These are phyloP conservation scores for Graphilbum sp. DNA, from an alignment of 2,329 filamentous ascomycete genomes.

Conservation along the genomic window DNA sequence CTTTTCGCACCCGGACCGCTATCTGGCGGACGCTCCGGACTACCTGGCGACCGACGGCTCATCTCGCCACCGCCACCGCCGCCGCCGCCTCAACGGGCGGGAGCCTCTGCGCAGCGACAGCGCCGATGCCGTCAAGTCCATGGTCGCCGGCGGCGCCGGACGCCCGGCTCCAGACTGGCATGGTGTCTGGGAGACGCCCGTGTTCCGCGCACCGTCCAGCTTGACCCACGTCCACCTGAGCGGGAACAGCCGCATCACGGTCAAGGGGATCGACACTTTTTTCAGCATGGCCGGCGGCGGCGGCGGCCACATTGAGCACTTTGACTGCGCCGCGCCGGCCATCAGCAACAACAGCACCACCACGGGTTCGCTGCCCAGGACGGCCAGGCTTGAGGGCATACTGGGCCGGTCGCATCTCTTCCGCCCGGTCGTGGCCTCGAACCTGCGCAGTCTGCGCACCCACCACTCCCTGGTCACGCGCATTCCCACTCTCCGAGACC, in stretches of 20 bases:
- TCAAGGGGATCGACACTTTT: slow-evolving; percentile 24
- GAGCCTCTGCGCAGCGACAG: slow-evolving; percentile 17
- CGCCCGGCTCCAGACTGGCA: slow-evolving; percentile 6
- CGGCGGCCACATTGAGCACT: slow-evolving; percentile 30
- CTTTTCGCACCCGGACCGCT: slow-evolving; percentile 29
- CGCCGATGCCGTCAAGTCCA: slow-evolving; percentile 15
- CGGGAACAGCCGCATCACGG: slow-evolving; percentile 27
- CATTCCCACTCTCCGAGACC: slow-evolving; percentile 26
- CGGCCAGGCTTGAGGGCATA: slow-evolving; percentile 23
- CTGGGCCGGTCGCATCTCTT: slow-evolving; percentile 29
- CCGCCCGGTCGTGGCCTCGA: slow-evolving; percentile 34
- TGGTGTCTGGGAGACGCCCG: slow-evolving; percentile 6
- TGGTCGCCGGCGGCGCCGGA: slow-evolving; percentile 13
- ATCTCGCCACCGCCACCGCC: too few species aligned
- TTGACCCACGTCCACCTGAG: slow-evolving; percentile 40
- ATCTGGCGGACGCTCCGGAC: slow-evolving; percentile 30
- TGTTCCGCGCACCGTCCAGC: slow-evolving; percentile 15
- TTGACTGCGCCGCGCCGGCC: slow-evolving; percentile 31
- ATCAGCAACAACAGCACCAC: slow-evolving; percentile 13
- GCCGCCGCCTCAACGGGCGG: slow-evolving; percentile 21
- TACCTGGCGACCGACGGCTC: too few species aligned
- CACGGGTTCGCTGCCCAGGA: slow-evolving; percentile 4
- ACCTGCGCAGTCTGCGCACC: slow-evolving; percentile 33
- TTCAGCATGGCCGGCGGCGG: slow-evolving; percentile 25
- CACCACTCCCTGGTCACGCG: slow-evolving; percentile 46